Conservation (phyloP, 2,329 filamentous ascomycete species). For the Hysterium pulicare region DNA sequence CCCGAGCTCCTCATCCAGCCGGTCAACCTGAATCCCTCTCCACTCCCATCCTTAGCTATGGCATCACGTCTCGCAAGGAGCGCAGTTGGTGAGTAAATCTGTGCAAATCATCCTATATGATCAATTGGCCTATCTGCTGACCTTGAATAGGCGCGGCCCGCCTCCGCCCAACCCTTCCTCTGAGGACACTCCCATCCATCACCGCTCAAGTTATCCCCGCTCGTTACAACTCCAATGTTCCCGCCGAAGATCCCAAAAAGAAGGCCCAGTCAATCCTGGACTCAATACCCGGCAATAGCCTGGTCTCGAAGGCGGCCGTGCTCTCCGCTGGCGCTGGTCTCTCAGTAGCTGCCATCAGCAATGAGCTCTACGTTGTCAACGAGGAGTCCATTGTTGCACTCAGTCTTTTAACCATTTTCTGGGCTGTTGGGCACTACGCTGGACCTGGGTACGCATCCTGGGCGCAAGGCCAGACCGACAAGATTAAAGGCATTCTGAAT, state of each 20-base stretch:
- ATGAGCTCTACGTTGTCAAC: conserved; percentile 99
- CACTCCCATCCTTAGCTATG: conserved; percentile 65
- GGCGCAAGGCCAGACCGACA: conserved; percentile 83
- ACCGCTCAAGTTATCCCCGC: conserved; percentile 63
- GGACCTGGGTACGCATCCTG: conserved; percentile 90
- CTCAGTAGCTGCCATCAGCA: conserved; percentile 93
- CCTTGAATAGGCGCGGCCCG: conserved; percentile 72
- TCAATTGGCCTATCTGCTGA: conserved; percentile 42
- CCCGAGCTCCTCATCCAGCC: conserved; percentile 23
- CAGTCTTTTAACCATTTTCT: conserved; percentile 91
- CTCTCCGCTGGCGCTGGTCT: conserved; percentile 89
- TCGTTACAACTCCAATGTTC: conserved; percentile 73
- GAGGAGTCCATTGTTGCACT: conserved; percentile 96
- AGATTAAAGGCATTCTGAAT: conserved; percentile 95
- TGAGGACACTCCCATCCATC: conserved; percentile 72
- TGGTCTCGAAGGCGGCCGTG: conserved; percentile 94
- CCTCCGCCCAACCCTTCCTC: conserved; percentile 72
- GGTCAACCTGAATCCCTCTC: conserved; percentile 32
- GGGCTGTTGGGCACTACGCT: conserved; percentile 85
- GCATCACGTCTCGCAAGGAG: conserved; percentile 95
- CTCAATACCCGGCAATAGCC: conserved; percentile 83
- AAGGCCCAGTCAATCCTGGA: conserved; percentile 96
- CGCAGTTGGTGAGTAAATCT: conserved; percentile 75
- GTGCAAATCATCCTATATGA: conserved; percentile 19
- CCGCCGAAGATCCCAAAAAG: conserved; percentile 86